A percentile compares a stretch with the other conserved stretches of the same genome.
Conservation (phyloP, 83 land plant genomes). For the Larix sibirica region DNA sequence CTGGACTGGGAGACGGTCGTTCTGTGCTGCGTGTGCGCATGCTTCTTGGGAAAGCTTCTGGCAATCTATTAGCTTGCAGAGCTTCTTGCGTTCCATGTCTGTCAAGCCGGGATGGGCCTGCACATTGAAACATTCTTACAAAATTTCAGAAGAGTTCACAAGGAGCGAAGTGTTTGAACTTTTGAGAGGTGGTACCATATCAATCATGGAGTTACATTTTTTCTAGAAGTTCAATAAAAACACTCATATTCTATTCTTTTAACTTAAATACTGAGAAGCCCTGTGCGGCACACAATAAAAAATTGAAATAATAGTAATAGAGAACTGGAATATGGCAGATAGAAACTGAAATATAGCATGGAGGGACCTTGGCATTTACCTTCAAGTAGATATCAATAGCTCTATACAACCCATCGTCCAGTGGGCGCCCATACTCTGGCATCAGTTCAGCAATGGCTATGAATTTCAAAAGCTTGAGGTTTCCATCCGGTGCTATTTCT, state of each 20-base stretch:
- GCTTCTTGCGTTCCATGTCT: constrained; percentile 57
- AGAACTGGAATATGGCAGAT: neutral
- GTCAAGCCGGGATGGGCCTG: constrained; percentile 73
- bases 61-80: constrained; percentile 68
- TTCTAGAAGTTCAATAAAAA: neutral
- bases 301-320: neutral
- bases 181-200: no score
- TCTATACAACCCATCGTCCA: constrained; percentile 82
- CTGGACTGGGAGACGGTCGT: constrained; percentile 77
- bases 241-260: neutral
- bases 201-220: neutral
- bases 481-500: constrained; percentile 89
- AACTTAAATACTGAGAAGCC: neutral
- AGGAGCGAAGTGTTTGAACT: neutral
- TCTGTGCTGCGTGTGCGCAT: constrained; percentile 76
- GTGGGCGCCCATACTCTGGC: constrained; percentile 70
- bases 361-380: constrained; percentile 26
- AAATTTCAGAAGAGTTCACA: neutral
- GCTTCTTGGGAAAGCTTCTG: constrained; percentile 76
- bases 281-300: neutral
- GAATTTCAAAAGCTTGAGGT: constrained; percentile 75
- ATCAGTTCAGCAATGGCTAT: constrained; percentile 67
- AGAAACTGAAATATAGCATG: no score
- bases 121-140: neutral
- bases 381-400: constrained; percentile 93